Evolutionary conservation across 345 rosid genomes (phyloP).

Genomic region (Draba incana): DNA sequence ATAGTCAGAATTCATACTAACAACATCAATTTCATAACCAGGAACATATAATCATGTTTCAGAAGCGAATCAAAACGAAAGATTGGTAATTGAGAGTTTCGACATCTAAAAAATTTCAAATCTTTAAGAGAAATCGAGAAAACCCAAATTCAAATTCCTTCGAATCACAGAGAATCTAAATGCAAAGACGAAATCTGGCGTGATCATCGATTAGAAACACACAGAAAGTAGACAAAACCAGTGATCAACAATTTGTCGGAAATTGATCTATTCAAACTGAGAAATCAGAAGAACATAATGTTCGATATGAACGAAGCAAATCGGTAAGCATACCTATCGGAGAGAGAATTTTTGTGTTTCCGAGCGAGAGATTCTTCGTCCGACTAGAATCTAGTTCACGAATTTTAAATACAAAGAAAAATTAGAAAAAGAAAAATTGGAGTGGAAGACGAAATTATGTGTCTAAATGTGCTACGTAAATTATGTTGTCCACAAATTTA

Average conservation of each 20-base stretch:
- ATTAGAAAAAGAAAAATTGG: background rate
- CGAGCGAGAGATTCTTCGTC: conserved; percentile 38
- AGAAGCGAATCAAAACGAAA: conserved; percentile 4
- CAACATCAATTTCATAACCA: background rate
- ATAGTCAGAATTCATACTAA: background rate
- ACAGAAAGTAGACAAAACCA: background rate
- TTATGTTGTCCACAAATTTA: conserved; percentile 56
- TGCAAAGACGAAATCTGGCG: conserved; percentile 13
- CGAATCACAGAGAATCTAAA: conserved; percentile 21
- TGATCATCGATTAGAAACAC: conserved; percentile 4
- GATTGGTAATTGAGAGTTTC: background rate
- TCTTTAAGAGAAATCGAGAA: background rate
- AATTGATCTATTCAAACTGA: background rate
- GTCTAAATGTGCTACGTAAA: conserved; percentile 39
- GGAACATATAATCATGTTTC: background rate
- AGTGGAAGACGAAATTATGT: conserved; percentile 33
- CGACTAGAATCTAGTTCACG: conserved; percentile 22
- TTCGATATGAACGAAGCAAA: conserved; percentile 13
- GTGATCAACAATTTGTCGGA: background rate
- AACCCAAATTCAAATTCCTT: background rate
- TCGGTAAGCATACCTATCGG: conserved; percentile 19
- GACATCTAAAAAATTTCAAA: background rate
- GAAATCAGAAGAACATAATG: background rate
- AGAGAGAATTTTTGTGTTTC: background rate
- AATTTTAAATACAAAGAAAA: conserved; percentile 29